A percentile compares a stretch with the other conserved stretches of the same genome.
Conservation (phyloP, 2,329 filamentous ascomycete species). For the Lecanoromycetidae sp. region DNA sequence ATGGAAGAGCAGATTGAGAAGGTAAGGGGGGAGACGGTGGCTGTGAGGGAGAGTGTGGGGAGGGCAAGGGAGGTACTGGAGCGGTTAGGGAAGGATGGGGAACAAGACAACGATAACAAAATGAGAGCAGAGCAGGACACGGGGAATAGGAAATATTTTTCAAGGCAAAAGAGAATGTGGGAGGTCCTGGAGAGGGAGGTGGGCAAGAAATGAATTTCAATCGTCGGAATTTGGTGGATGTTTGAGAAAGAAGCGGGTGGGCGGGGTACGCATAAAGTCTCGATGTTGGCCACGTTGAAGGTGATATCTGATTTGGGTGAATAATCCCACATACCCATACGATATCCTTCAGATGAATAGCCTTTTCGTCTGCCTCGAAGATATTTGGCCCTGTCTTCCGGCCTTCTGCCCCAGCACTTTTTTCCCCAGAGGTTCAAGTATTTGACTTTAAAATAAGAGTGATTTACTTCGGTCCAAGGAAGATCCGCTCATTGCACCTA, state of each 20-base stretch:
- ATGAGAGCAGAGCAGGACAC: neutral
- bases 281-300: no score
- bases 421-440: no score
- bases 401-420: no score
- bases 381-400: no score
- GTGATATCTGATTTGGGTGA: no score
- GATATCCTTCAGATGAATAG: no score
- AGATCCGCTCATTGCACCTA: no score
- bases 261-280: no score
- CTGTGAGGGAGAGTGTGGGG: conserved; percentile 50
- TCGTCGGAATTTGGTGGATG: neutral
- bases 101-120: neutral
- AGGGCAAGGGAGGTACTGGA: conserved; percentile 56
- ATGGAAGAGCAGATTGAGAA: conserved; percentile 75
- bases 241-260: neutral
- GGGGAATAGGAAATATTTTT: neutral
- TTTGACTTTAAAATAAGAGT: no score
- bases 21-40: conserved; percentile 56
- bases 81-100: conserved; percentile 24
- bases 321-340: no score
- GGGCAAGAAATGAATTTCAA: neutral
- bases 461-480: no score
- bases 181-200: conserved; percentile 11
- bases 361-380: no score
- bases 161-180: conserved; percentile 7